These are phyloP conservation scores for Hansenula anomala DNA, from an alignment of 1,139 yeast genomes.

Conservation along the genomic window DNA sequence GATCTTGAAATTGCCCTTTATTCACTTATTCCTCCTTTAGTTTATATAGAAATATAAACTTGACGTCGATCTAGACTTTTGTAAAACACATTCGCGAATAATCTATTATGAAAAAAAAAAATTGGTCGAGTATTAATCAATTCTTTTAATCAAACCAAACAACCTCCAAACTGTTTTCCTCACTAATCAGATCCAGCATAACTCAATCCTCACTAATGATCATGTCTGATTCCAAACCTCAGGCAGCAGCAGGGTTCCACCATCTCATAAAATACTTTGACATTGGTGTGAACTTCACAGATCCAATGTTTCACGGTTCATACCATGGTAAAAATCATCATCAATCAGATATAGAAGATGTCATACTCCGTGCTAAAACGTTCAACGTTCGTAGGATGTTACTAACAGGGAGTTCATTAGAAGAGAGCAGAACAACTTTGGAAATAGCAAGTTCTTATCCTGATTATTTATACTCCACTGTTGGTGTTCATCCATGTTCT, in stretches of 20 bases:
- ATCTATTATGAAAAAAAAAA: too few relatives aligned
- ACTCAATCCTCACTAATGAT: too few relatives aligned
- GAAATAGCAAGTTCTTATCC: constrained; percentile 35
- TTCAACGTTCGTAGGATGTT: constrained; percentile 67
- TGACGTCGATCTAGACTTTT: too few relatives aligned
- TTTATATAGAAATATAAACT: constrained; percentile 16
- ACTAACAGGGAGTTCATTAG: constrained; percentile 76
- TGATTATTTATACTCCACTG: constrained; percentile 55
- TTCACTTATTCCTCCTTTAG: too few relatives aligned
- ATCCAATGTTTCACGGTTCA: constrained; percentile 77
- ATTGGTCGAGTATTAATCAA: too few relatives aligned
- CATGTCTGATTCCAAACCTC: background rate
- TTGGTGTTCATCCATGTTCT: constrained; percentile 93
- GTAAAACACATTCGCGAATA: too few relatives aligned
- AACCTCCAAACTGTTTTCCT: background rate
- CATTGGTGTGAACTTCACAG: constrained; percentile 81
- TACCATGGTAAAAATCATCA: constrained; percentile 72
- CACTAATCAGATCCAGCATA: background rate
- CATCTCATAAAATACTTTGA: constrained; percentile 24
- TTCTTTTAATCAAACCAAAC: too few relatives aligned
- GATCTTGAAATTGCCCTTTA: background rate
- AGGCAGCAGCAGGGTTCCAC: background rate
- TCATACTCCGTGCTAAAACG: constrained; percentile 61
- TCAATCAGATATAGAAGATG: constrained; percentile 57
- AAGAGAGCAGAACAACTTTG: constrained; percentile 52